phyloP scores from a whole-genome alignment of 805 yeast species.

The Nakazawaea pomicola region DNA sequence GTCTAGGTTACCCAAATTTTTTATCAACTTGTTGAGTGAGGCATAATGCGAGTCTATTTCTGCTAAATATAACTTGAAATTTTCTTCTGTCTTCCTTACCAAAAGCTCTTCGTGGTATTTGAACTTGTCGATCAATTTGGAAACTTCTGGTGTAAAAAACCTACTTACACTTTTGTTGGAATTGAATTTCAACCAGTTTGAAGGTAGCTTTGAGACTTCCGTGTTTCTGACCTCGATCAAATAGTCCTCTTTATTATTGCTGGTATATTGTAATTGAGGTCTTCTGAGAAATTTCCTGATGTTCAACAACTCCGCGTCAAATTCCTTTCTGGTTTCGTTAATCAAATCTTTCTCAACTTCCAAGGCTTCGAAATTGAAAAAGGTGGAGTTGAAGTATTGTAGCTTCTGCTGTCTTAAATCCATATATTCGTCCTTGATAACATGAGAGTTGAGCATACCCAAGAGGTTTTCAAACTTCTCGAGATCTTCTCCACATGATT shows the following conservation, averaged over 20 bases:
- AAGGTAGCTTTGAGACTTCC: constrained; percentile 55
- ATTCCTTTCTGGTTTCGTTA: constrained; percentile 35
- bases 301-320: constrained; percentile 47
- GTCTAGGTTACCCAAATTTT: constrained; percentile 52
- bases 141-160: constrained; percentile 60
- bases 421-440: constrained; percentile 44
- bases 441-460: constrained; percentile 46
- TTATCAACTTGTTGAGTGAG: constrained; percentile 37
- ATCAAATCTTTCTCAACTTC: constrained; percentile 38
- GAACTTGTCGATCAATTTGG: constrained; percentile 44
- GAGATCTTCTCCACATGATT: too few relatives aligned
- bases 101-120: constrained; percentile 59
- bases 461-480: too few relatives aligned
- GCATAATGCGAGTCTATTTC: constrained; percentile 33
- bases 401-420: constrained; percentile 39
- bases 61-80: constrained; percentile 37
- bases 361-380: constrained; percentile 32
- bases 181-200: constrained; percentile 71
- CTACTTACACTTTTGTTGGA: constrained; percentile 67
- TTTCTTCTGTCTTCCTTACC: constrained; percentile 38
- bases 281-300: constrained; percentile 45
- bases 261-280: constrained; percentile 50
- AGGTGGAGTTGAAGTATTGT: constrained; percentile 38
- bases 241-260: constrained; percentile 62
- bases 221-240: constrained; percentile 70